Evolutionary conservation across 208 protist genomes (phyloP), one percentile per base, ranked within the genome.

Genomic region (Crithidia fasciculata): DNA sequence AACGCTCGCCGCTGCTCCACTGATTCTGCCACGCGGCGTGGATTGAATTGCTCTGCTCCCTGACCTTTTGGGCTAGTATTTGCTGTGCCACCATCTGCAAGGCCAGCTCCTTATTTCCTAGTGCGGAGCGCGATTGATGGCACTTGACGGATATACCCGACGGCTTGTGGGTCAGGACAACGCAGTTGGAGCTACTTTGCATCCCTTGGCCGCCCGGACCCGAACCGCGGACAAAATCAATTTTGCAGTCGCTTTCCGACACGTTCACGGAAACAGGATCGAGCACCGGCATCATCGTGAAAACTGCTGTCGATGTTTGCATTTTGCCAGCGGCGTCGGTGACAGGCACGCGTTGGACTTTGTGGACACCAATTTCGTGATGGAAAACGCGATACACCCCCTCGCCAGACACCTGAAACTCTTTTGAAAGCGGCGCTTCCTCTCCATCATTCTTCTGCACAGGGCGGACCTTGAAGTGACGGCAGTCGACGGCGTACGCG

Each of bases 101-200:
- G 12, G 93, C 93, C 19, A 95, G 62, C 59, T 96, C 88, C 74
- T 96, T 96, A 74, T 97, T 97, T 53, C 90, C 88, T 2, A 95
- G 80, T 13, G 89, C 94, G 8, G 91, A 96, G 43, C 94, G 86
- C 2, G 87, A 93, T 57, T 95, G 90, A 69, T 97, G 94, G 66
- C 91, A 96, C 70, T 96, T 96, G 52, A 97, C 89, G n/a, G 81
- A 84, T 58, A 96, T 96, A 39, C 94, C 89, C n/a, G 93, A 91
- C 1, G 93, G 93, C 56, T 83, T 86, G 76, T 97, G 94, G 8
- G 84, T 92, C 40, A 97, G 84, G 65, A 92, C 88, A 16, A 93
- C 86, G 44, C 90, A 94, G 72, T 96, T 96, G 36, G 87, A 95
- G 69, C 89, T 94, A 63, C 89, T 96, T 63, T 97, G 91, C 88